Conservation (phyloP, 208 protist species). For the Jaenimonas drosophilae region DNA sequence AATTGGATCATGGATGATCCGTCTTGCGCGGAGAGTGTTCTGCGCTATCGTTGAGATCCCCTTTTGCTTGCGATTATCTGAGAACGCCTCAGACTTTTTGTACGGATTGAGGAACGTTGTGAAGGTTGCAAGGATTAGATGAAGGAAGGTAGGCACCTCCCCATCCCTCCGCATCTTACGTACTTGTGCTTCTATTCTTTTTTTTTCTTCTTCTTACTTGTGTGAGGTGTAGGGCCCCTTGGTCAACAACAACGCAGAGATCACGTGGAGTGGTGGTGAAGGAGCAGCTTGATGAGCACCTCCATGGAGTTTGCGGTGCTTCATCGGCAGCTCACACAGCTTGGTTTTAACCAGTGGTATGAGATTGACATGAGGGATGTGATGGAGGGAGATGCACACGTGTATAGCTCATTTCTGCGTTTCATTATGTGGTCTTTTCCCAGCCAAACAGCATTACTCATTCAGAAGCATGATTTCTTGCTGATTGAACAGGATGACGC, state of each 20-base stretch:
- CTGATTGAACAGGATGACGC: neutral
- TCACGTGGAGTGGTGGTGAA: no score
- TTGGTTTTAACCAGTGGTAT: neutral
- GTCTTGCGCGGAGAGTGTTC: neutral
- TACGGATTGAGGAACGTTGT: no score
- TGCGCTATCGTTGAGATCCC: neutral
- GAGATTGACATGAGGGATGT: neutral
- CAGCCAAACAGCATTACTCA: neutral
- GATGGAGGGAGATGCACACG: neutral
- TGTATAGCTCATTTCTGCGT: neutral
- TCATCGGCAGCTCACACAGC: neutral
- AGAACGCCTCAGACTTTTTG: no score
- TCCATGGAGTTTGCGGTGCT: neutral
- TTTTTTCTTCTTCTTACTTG: neutral
- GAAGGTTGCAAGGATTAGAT: no score
- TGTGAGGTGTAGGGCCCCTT: neutral
- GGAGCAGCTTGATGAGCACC: no score
- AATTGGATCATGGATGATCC: neutral
- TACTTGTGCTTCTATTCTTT: neutral
- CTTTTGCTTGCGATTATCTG: neutral
- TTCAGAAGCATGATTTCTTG: neutral
- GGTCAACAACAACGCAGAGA: neutral
- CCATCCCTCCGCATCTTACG: neutral
- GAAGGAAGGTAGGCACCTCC: no score
- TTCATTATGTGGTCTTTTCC: conserved; percentile 1